Base-by-base conservation (phyloP, 192 early-diverging fungal genomes). In the Thamnidium elegans region DNA sequence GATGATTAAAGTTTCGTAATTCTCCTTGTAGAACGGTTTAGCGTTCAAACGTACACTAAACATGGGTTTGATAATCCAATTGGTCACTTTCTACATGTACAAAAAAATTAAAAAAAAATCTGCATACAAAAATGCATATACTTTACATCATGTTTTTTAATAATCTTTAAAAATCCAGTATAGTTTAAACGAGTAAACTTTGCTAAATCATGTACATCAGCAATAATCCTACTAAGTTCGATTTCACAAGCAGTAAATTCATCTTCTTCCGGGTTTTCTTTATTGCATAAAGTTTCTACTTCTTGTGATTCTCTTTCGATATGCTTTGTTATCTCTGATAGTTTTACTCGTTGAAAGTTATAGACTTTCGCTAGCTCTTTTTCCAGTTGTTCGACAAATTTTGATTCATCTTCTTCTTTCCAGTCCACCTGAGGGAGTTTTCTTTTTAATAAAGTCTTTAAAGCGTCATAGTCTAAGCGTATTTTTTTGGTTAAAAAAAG, bases 141-240 rank as follows among this genome's bases (percentile, higher is more conserved):
- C 64, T 77, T 77, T 79, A 82, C 83, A 64, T 99, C 97, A 78
- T 99, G 97, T 78, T 99, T 99, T 72, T 99, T 99, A 75, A 99
- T 86, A 65, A 98, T 98, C 81, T 96, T 90, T 58, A 89, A 73
- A 63, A 93, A 93, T 21, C 87, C 91, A 39, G 91, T 88, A 69
- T 90, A 93, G 73, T 93, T 93, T 70, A 93, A 80, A 7, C 91
- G 77, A 13, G 86, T 87, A 56, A 87, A 93, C 71, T 90, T 91
- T 52, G 90, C 87, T 53, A 93, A 81, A 74, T 93, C 89, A 68
- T 91, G 89, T 17, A 90, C 86, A 69, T 91, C 91, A 50, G 84
- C 82, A 66, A 90, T 90, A 56, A 93, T 90, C 42, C 83, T 77
- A 50, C 84, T 79, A 36, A 93, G 78, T 59, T 91, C 89, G 43